phyloP scores from a whole-genome alignment of 2,329 filamentous ascomycete species.

The Penicillium sp. region DNA sequence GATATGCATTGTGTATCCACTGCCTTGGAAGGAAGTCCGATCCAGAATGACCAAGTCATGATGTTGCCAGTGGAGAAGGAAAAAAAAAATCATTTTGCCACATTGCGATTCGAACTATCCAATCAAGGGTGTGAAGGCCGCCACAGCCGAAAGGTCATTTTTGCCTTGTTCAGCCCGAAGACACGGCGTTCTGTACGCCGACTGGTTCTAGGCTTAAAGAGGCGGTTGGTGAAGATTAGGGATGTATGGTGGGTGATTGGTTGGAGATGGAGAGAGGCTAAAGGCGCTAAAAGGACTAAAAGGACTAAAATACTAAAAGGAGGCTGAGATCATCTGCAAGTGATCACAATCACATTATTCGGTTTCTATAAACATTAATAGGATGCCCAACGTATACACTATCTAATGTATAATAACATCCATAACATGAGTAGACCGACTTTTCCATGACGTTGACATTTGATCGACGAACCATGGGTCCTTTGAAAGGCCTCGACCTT shows the following conservation, averaged over 20 bases:
- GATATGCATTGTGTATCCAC: background rate
- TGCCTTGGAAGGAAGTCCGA: background rate
- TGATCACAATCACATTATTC: background rate
- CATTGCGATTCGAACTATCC: background rate
- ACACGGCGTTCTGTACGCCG: constrained; percentile 11
- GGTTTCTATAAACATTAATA: background rate
- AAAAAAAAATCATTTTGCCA: constrained; percentile 7
- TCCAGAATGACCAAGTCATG: background rate
- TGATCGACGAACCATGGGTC: constrained; percentile 2
- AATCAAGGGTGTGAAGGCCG: background rate
- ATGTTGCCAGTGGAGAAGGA: background rate
- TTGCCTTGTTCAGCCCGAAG: constrained; percentile 12
- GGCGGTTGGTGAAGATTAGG: constrained; percentile 8
- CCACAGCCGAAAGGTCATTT: constrained; percentile 7
- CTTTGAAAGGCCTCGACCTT: background rate
- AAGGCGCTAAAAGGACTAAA: background rate
- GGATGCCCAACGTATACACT: too few species aligned
- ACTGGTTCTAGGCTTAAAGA: constrained; percentile 9
- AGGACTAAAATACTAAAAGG: background rate
- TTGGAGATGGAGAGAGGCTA: constrained; percentile 9
- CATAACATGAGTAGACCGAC: background rate
- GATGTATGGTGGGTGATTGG: constrained; percentile 11
- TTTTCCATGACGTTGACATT: constrained; percentile 3
- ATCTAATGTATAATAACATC: too few species aligned
- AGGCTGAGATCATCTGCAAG: constrained; percentile 2